Evolutionary conservation across 2,329 filamentous ascomycete species (phyloP).

Genomic region (Talaromyces sp.): DNA sequence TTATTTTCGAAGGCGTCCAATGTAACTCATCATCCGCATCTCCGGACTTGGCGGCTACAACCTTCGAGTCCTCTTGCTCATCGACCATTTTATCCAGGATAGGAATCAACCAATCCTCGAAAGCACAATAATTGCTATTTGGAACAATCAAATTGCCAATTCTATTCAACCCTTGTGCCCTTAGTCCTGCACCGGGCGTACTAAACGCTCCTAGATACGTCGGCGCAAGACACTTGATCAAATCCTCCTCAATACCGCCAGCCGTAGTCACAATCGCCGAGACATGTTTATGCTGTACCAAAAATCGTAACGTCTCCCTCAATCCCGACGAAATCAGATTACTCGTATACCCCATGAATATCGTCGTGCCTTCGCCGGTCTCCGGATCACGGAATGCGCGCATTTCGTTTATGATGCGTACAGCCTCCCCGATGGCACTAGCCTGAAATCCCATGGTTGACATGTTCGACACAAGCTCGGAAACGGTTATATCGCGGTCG

Average conservation of each 20-base stretch:
- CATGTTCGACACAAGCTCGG: conserved; percentile 79
- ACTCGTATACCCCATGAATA: conserved; percentile 96
- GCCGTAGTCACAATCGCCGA: conserved; percentile 93
- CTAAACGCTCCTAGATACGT: conserved; percentile 90
- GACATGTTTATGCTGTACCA: conserved; percentile 88
- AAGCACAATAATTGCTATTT: conserved; percentile 94
- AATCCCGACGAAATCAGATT: conserved; percentile 97
- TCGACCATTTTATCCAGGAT: conserved; percentile 92
- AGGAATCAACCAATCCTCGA: conserved; percentile 96
- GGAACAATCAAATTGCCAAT: conserved; percentile 95
- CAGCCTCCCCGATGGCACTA: conserved; percentile 76
- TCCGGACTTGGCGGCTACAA: conserved; percentile 43
- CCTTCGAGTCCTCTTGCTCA: conserved; percentile 80
- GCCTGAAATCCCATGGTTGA: conserved; percentile 81
- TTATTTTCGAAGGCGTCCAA: conserved; percentile 94
- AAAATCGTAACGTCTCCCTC: conserved; percentile 83
- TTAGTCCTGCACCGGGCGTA: conserved; percentile 70
- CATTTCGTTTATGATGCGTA: conserved; percentile 94
- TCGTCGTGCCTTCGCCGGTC: conserved; percentile 75
- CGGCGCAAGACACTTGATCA: conserved; percentile 94
- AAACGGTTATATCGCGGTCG: conserved; percentile 71
- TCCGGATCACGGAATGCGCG: conserved; percentile 77
- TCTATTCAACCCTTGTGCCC: conserved; percentile 82
- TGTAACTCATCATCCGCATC: conserved; percentile 63
- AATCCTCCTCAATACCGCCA: conserved; percentile 92